A percentile compares a stretch with the other conserved stretches of the same genome.
These are phyloP conservation scores for Boletales sp. DNA, from an alignment of 768 basidiomycete genomes.

Conservation along the genomic window DNA sequence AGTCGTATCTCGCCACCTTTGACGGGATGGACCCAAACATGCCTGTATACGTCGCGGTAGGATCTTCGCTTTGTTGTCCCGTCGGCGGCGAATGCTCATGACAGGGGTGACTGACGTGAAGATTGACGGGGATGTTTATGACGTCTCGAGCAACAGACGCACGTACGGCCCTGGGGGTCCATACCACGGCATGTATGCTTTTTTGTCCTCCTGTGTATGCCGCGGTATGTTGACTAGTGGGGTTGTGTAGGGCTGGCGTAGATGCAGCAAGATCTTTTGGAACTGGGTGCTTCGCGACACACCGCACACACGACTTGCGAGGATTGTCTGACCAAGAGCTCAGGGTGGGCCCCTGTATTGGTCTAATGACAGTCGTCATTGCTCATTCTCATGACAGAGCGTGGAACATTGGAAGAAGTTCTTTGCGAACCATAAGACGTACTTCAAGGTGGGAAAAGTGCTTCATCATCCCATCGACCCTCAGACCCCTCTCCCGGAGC, in stretches of 20 bases:
- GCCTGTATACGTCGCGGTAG: conserved; percentile 83
- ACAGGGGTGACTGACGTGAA: conserved; percentile 28
- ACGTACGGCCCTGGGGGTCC: conserved; percentile 88
- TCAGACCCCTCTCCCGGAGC: conserved; percentile 64
- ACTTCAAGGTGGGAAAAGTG: conserved; percentile 74
- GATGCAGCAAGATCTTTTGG: conserved; percentile 93
- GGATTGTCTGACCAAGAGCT: conserved; percentile 72
- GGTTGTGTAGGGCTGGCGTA: conserved; percentile 59
- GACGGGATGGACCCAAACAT: conserved; percentile 63
- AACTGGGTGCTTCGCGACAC: conserved; percentile 89
- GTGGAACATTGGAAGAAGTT: conserved; percentile 88
- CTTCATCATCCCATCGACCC: conserved; percentile 76
- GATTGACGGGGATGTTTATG: conserved; percentile 93
- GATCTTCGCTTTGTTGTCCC: conserved; percentile 23
- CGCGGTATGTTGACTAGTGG: conserved; percentile 22
- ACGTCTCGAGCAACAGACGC: conserved; percentile 74
- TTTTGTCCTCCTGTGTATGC: conserved; percentile 6
- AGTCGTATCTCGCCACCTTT: conserved; percentile 57
- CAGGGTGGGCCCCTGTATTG: conserved; percentile 44
- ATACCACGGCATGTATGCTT: conserved; percentile 63
- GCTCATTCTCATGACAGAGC: conserved; percentile 44
- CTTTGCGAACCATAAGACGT: conserved; percentile 78
- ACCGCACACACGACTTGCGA: conserved; percentile 88
- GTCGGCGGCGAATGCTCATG: conserved; percentile 4
- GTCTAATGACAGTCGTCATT: neutral